Evolutionary conservation across 768 basidiomycete species (phyloP).

Genomic region (Pulveroboletus sp.): DNA sequence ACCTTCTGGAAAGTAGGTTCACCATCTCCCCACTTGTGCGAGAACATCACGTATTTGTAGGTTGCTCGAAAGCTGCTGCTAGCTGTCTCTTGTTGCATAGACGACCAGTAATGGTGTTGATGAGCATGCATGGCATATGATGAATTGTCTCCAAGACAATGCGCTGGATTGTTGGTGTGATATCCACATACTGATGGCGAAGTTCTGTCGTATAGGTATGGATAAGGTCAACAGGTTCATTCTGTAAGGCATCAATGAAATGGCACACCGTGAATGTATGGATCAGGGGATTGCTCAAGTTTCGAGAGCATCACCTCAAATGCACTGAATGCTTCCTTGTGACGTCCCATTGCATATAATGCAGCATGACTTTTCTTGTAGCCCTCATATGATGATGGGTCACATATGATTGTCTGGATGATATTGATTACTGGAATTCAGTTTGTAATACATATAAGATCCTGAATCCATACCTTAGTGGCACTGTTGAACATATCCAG

Average conservation of each 20-base stretch:
- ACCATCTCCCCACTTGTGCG: not conserved
- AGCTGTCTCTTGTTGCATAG: not conserved
- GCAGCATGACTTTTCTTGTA: constrained; percentile 6
- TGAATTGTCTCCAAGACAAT: not conserved
- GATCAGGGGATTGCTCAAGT: not conserved
- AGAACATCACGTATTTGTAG: not conserved
- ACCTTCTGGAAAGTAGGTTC: too few species aligned
- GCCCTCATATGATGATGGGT: not conserved
- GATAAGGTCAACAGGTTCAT: too few species aligned
- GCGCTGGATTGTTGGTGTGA: not conserved
- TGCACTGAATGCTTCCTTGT: not conserved
- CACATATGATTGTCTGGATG: too few species aligned
- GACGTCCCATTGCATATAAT: not conserved
- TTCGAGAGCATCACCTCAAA: not conserved
- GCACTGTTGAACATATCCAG: constrained; percentile 1
- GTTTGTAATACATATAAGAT: too few species aligned
- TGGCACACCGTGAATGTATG: not conserved
- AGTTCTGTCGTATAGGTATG: too few species aligned
- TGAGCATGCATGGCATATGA: not conserved
- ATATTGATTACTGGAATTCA: too few species aligned
- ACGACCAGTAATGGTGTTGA: not conserved
- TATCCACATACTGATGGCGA: not conserved
- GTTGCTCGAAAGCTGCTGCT: not conserved
- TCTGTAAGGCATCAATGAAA: not conserved
- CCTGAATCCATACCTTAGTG: constrained; percentile 4